phyloP scores from a whole-genome alignment of 1,284 basidiomycete genomes.

The Irpex lacteus region DNA sequence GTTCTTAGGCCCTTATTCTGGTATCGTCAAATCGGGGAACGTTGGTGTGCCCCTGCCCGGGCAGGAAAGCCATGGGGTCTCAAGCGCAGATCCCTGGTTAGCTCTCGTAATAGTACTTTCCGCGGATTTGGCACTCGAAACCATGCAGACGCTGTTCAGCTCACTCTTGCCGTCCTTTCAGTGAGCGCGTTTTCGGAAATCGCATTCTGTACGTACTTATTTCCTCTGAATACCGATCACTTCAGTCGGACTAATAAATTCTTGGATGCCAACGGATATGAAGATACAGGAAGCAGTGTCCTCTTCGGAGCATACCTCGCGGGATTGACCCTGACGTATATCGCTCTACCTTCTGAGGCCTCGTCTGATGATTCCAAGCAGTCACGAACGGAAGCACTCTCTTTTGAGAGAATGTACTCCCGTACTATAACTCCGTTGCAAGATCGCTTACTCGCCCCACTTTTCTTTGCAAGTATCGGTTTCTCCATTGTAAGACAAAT shows the following conservation, averaged over 20 bases:
- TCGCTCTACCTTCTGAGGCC: slow-evolving; percentile 16
- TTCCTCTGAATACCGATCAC: too few species aligned
- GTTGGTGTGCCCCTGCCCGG: slow-evolving; percentile 23
- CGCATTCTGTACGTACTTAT: slow-evolving; percentile 20
- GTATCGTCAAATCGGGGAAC: slow-evolving; percentile 19
- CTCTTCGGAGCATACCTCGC: slow-evolving; percentile 30
- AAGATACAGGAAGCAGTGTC: slow-evolving; percentile 27
- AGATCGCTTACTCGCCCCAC: slow-evolving; percentile 40
- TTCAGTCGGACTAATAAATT: too few species aligned
- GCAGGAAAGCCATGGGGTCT: slow-evolving; percentile 20
- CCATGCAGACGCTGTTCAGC: slow-evolving; percentile 23
- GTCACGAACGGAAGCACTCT: slow-evolving; percentile 8
- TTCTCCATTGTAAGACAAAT: slow-evolving; percentile 37
- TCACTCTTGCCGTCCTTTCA: slow-evolving; percentile 20
- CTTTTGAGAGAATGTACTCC: slow-evolving; percentile 28
- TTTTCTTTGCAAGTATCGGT: slow-evolving; percentile 57
- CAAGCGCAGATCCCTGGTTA: background rate
- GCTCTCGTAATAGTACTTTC: background rate
- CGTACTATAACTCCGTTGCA: slow-evolving; percentile 32
- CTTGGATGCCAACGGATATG: background rate
- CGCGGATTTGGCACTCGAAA: slow-evolving; percentile 20
- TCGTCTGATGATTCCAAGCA: background rate
- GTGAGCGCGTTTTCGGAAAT: slow-evolving; percentile 24
- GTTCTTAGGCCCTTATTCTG: slow-evolving; percentile 27
- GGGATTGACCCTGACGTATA: slow-evolving; percentile 22